Evolutionary conservation across 805 yeast genomes (phyloP), one percentile per base, ranked within the genome.

Genomic region (Yarrowia divulgata): DNA sequence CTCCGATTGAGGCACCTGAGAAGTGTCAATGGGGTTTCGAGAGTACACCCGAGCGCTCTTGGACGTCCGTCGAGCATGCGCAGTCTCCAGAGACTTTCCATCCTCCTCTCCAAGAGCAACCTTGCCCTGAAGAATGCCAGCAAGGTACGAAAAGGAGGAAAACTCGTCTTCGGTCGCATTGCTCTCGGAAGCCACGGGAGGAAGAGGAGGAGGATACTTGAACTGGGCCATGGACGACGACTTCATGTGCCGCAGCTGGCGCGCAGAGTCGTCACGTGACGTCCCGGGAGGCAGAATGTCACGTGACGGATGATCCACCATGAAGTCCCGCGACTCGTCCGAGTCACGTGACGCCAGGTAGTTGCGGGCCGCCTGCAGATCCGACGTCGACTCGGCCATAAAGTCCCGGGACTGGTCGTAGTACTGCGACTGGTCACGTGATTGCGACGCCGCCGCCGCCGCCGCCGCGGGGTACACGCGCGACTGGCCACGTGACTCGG

Each of bases 211-310:
- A 12, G 70, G 70, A 23, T 67, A 69, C 67, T 66, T 50, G 54
- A 69, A 69, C 34, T 50, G 63, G 8, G 58, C 62, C 60, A 67
- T 54, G 32, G 68, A 67, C 8, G 70, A 49, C 5, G 68, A 49
- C 29, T 55, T 67, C 46, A 67, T 35, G n/a, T 50, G 46, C 0
- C 45, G 37, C 16, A 43, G n/a, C 13, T 45, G 67, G 3, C 55
- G 32, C 1, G 45, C 19, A 35, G 57, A 14, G 35, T 39, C 62
- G 34, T 52, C 60, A 16, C 19, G 60, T 3, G 60, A 39, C n/a
- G 43, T 12, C 3, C 10, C 50, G 32, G 55, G 23, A n/a, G 23
- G 46, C 45, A 49, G 37, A 8, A 50, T 32, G 18, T 50, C 55
- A 10, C 55, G 55, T 50, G 55, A 43, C 10, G 52, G 8, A 10